A percentile compares a stretch with the other conserved stretches of the same genome.
Conservation (phyloP, 164 flowering plant species). For the Akebia trifoliata region DNA sequence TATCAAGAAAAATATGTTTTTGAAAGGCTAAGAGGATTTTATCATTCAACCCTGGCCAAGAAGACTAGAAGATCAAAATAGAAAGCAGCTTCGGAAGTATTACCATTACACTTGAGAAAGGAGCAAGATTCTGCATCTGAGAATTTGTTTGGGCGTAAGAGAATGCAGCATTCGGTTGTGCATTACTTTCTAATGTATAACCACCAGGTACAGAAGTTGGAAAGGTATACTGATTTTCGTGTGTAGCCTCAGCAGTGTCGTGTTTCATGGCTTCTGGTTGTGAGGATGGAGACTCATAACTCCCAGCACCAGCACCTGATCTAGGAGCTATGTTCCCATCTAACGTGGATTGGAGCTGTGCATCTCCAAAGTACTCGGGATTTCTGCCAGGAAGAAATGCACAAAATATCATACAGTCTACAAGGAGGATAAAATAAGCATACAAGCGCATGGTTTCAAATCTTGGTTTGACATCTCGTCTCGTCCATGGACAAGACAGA, state of each 20-base stretch:
- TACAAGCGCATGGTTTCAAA: too few relatives aligned
- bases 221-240: conserved; percentile 53
- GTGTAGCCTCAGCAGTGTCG: conserved; percentile 46
- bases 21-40: neutral
- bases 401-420: neutral
- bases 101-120: conserved; percentile 73
- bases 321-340: conserved; percentile 49
- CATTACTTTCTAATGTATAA: conserved; percentile 55
- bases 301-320: conserved; percentile 33
- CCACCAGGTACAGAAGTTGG: conserved; percentile 57
- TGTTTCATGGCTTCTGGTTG: conserved; percentile 61
- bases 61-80: neutral
- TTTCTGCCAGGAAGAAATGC: conserved; percentile 42
- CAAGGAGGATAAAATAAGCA: neutral
- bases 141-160: conserved; percentile 49
- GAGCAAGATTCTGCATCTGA: conserved; percentile 66
- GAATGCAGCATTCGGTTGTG: conserved; percentile 48
- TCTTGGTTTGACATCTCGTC: too few relatives aligned
- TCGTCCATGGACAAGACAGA: too few relatives aligned
- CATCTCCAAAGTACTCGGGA: conserved; percentile 69
- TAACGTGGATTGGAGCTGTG: conserved; percentile 44
- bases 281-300: conserved; percentile 53
- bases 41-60: neutral
- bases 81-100: conserved; percentile 5
- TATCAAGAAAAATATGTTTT: neutral